Percentiles rank a stretch among this genome's conserved stretches.
phyloP scores from a whole-genome alignment of 441 rosid genomes.

The Sinapis alba region DNA sequence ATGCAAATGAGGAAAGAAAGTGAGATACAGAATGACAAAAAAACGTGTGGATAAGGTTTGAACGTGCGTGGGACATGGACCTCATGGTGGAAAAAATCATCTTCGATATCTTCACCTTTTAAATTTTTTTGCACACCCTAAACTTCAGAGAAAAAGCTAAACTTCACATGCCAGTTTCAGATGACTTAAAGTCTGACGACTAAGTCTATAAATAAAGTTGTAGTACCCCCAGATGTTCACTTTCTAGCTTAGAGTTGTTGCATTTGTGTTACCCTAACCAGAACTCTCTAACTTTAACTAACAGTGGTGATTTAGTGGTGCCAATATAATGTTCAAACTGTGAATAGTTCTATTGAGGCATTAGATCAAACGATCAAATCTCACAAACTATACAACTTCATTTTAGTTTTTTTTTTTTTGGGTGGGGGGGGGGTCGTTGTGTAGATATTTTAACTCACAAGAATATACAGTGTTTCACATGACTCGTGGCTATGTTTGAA shows the following conservation, averaged over 20 bases:
- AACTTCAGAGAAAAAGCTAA: conserved; percentile 15
- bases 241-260: not conserved
- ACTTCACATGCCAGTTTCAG: conserved; percentile 7
- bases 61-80: not conserved
- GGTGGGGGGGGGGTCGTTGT: no score
- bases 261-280: not conserved
- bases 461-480: not conserved
- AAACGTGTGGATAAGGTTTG: not conserved
- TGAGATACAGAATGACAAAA: not conserved
- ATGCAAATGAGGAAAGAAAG: not conserved
- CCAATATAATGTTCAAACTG: not conserved
- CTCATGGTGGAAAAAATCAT: not conserved
- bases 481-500: not conserved
- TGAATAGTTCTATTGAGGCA: not conserved
- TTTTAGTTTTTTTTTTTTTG: not conserved
- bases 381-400: not conserved
- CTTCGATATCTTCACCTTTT: conserved; percentile 22
- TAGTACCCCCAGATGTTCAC: not conserved
- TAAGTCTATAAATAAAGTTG: not conserved
- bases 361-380: not conserved
- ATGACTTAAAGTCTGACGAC: not conserved
- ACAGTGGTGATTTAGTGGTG: not conserved
- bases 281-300: not conserved
- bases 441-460: not conserved
- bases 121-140: not conserved